Percentiles rank a stretch among this genome's conserved stretches.
Conservation (phyloP, 148 eudicot genomes). For the Chenopodium suecicum region DNA sequence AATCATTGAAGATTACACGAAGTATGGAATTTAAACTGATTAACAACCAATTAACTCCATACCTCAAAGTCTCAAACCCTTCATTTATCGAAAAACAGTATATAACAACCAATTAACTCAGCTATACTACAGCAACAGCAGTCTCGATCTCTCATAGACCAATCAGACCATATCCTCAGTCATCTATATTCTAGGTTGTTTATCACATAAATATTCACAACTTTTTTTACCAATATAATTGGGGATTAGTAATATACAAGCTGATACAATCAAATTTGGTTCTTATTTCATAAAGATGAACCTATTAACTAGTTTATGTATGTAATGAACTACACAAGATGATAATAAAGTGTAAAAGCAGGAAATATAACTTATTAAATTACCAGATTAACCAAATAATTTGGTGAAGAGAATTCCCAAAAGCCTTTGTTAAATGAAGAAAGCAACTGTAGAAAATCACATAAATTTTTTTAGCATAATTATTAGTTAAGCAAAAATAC, state of each 20-base stretch:
- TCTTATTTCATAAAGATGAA: too few species aligned
- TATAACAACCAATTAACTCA: not conserved
- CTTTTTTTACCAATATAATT: too few species aligned
- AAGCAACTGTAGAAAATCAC: not conserved
- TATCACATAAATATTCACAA: not conserved
- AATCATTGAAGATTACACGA: too few species aligned
- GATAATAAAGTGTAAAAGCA: not conserved
- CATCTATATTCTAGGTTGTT: not conserved
- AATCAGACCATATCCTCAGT: not conserved
- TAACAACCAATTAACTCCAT: not conserved
- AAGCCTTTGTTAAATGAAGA: not conserved
- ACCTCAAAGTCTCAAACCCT: not conserved
- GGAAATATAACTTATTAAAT: not conserved
- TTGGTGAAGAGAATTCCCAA: not conserved
- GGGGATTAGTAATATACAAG: too few species aligned
- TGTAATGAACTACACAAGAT: not conserved
- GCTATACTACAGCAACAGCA: not conserved
- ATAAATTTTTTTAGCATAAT: not conserved
- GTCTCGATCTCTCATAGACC: not conserved
- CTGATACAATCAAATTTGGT: too few species aligned
- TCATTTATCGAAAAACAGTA: not conserved
- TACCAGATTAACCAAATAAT: not conserved
- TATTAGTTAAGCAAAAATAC: not conserved
- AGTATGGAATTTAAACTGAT: too few species aligned
- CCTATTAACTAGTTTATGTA: not conserved